A percentile compares a stretch with the other conserved stretches of the same genome.
Evolutionary conservation across 768 basidiomycete genomes (phyloP).

Genomic region (Mycena alexandri): DNA sequence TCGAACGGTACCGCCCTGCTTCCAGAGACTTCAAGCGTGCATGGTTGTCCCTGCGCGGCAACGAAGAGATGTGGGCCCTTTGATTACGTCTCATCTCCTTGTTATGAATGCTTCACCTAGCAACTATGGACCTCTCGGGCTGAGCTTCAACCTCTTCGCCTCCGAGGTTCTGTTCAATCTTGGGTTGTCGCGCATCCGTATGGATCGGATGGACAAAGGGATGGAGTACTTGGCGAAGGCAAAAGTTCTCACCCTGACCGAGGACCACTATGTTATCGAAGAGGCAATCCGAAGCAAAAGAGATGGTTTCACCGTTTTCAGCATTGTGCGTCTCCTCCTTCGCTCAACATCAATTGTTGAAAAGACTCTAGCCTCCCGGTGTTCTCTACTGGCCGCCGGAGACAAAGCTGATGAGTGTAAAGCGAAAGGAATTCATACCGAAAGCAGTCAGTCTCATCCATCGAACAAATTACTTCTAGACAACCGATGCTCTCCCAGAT

Average conservation of each 20-base stretch:
- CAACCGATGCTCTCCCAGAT: background rate
- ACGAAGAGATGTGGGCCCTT: constrained; percentile 29
- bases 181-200: constrained; percentile 17
- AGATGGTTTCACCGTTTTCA: constrained; percentile 31
- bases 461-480: background rate
- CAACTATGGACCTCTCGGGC: constrained; percentile 28
- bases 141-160: constrained; percentile 25
- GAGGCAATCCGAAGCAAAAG: constrained; percentile 11
- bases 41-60: constrained; percentile 23
- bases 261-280: constrained; percentile 29
- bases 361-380: constrained; percentile 3
- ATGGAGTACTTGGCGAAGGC: constrained; percentile 23
- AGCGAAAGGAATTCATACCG: constrained; percentile 20
- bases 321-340: constrained; percentile 18
- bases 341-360: background rate
- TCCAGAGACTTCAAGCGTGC: constrained; percentile 25
- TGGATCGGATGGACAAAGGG: constrained; percentile 25
- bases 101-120: no score
- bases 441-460: constrained; percentile 14
- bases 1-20: constrained; percentile 22
- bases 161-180: constrained; percentile 31
- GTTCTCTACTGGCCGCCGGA: constrained; percentile 25
- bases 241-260: constrained; percentile 3
- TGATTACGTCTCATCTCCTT: no score
- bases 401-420: constrained; percentile 4